These are phyloP conservation scores for Sporormia fimetaria DNA, from an alignment of 495 filamentous ascomycete genomes.

Conservation along the genomic window DNA sequence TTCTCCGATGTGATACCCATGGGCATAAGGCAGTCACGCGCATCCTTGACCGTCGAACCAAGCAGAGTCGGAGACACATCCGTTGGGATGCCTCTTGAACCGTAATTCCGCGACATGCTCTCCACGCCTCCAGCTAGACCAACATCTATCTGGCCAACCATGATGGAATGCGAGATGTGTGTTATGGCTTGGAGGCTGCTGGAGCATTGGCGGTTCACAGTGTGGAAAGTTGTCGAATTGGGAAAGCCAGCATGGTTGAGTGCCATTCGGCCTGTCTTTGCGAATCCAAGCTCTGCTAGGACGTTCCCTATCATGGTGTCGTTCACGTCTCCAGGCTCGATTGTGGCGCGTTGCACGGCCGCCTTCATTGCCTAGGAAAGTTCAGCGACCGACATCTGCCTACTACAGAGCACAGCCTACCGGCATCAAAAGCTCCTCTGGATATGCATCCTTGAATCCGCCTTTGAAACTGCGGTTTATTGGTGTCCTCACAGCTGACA, in stretches of 20 bases:
- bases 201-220: constrained; percentile 65
- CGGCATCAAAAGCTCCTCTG: constrained; percentile 22
- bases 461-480: constrained; percentile 24
- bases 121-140: constrained; percentile 69
- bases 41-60: constrained; percentile 17
- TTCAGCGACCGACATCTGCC: constrained; percentile 1
- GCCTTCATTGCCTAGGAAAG: constrained; percentile 16
- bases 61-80: constrained; percentile 18
- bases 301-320: constrained; percentile 26
- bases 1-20: constrained; percentile 28
- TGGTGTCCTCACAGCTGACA: constrained; percentile 23
- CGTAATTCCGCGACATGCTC: constrained; percentile 24
- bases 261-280: constrained; percentile 48
- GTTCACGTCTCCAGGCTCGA: constrained; percentile 18
- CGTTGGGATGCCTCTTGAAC: constrained; percentile 14
- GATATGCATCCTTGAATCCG: constrained; percentile 25
- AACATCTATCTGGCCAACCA: constrained; percentile 51
- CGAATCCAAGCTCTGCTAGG: constrained; percentile 22
- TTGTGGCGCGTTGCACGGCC: constrained; percentile 15
- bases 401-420: constrained; percentile 4
- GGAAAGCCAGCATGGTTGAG: constrained; percentile 68
- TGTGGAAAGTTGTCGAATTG: constrained; percentile 56
- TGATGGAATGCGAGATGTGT: constrained; percentile 53
- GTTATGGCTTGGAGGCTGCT: constrained; percentile 58
- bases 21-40: constrained; percentile 22